These are phyloP conservation scores for Trichophyton verrucosum DNA, from an alignment of 2,329 filamentous ascomycete genomes.

Conservation along the genomic window DNA sequence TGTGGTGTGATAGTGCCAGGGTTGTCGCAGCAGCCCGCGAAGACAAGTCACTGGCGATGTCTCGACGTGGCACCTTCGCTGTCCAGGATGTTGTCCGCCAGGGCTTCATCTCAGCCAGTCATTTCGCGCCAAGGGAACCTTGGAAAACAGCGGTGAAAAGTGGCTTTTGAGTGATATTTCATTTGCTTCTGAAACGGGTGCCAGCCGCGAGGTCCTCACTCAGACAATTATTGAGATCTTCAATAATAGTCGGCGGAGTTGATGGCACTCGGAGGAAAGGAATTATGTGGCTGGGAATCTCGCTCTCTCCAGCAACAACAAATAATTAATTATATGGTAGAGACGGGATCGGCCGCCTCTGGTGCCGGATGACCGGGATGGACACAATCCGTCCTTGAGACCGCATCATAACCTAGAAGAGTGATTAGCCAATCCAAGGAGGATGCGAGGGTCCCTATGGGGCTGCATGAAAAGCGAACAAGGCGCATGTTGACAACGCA, in stretches of 20 bases:
- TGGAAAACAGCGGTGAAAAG: background rate
- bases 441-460: too few species aligned
- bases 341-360: too few species aligned
- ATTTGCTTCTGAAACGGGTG: background rate
- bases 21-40: background rate
- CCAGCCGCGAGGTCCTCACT: background rate
- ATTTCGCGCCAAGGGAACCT: background rate
- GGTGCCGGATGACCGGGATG: too few species aligned
- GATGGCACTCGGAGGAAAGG: background rate
- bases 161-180: background rate
- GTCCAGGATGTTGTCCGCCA: background rate
- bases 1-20: constrained; percentile 2
- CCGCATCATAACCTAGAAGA: too few species aligned
- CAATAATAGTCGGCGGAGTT: background rate
- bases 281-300: too few species aligned
- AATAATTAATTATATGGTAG: too few species aligned
- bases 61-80: constrained; percentile 3
- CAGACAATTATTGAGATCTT: background rate
- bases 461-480: too few species aligned
- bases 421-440: too few species aligned
- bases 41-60: background rate
- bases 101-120: background rate
- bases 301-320: too few species aligned
- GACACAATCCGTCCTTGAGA: too few species aligned
- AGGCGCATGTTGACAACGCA: too few species aligned